A percentile compares a stretch with the other conserved stretches of the same genome.
These are phyloP conservation scores for Coemansia umbellata DNA, from an alignment of 192 early-diverging fungal genomes.

Conservation along the genomic window DNA sequence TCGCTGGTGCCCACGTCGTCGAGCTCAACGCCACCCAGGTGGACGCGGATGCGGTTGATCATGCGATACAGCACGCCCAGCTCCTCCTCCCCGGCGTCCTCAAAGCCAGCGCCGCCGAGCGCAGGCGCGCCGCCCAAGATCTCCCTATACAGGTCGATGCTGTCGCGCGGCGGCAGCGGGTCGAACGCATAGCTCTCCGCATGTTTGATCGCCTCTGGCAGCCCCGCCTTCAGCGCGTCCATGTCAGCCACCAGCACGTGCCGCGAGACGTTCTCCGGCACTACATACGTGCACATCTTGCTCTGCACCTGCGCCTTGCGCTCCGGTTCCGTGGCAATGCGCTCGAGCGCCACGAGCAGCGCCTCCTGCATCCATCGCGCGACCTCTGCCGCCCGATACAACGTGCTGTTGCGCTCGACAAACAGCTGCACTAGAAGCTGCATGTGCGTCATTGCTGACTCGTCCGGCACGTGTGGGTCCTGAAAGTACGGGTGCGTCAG, in stretches of 20 bases:
- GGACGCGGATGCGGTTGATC: slow-evolving; percentile 8
- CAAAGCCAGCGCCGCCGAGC: slow-evolving; percentile 4
- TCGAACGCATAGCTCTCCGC: slow-evolving; percentile 45
- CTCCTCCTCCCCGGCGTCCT: slow-evolving; percentile 9
- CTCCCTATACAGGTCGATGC: slow-evolving; percentile 36
- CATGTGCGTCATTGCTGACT: slow-evolving; percentile 52
- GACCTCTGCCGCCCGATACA: slow-evolving; percentile 85
- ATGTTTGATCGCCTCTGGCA: slow-evolving; percentile 27
- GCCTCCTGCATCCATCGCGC: slow-evolving; percentile 51
- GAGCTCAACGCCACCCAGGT: not conserved
- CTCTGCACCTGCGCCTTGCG: slow-evolving; percentile 12
- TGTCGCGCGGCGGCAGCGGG: slow-evolving; percentile 37
- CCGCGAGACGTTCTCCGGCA: slow-evolving; percentile 42
- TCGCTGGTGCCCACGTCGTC: slow-evolving; percentile 37
- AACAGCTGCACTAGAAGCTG: slow-evolving; percentile 68
- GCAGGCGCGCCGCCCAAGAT: slow-evolving; percentile 9
- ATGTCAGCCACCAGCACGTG: slow-evolving; percentile 48
- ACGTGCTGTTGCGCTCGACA: slow-evolving; percentile 65
- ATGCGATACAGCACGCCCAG: slow-evolving; percentile 13
- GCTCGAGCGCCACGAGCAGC: slow-evolving; percentile 36
- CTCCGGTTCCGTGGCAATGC: slow-evolving; percentile 8
- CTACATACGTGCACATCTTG: slow-evolving; percentile 32
- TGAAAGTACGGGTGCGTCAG: slow-evolving; percentile 56
- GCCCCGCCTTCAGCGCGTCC: slow-evolving; percentile 33
- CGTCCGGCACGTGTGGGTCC: slow-evolving; percentile 18